Evolutionary conservation across 2,329 filamentous ascomycete species (phyloP).

Genomic region (Diaporthe nobilis): DNA sequence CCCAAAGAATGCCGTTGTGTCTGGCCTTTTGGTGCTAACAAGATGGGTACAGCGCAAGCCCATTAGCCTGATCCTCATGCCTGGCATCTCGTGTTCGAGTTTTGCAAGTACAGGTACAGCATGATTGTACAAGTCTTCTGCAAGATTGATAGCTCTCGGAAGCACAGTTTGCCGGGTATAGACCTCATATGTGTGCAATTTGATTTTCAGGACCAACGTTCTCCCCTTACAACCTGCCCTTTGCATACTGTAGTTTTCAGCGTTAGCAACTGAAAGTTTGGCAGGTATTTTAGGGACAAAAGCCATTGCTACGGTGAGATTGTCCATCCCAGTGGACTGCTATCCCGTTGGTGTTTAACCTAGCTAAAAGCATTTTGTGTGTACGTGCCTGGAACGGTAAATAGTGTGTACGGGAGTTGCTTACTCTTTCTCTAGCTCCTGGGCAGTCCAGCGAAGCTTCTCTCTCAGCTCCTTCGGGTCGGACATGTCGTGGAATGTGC

Average conservation of each 20-base stretch:
- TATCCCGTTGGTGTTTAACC: not conserved
- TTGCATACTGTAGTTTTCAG: conserved; percentile 61
- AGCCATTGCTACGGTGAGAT: not conserved
- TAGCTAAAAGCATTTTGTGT: not conserved
- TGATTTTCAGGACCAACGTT: conserved; percentile 93
- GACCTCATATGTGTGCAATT: conserved; percentile 94
- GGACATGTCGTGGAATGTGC: conserved; percentile 87
- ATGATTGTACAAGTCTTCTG: conserved; percentile 87
- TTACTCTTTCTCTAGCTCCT: conserved; percentile 85
- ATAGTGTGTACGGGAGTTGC: not conserved
- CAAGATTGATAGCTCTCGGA: conserved; percentile 78
- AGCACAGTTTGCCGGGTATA: conserved; percentile 84
- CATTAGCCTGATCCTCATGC: conserved; percentile 86
- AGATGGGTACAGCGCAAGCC: conserved; percentile 91
- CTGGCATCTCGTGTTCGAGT: conserved; percentile 85
- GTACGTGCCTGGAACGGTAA: not conserved
- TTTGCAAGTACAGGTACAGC: conserved; percentile 87
- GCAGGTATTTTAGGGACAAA: not conserved
- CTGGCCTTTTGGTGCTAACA: conserved; percentile 85
- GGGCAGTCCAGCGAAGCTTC: conserved; percentile 84
- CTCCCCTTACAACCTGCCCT: conserved; percentile 87
- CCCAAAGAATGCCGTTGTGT: conserved; percentile 85
- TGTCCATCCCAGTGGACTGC: no score
- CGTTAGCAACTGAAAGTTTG: not conserved
- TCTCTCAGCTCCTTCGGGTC: conserved; percentile 77